Base-by-base conservation (phyloP, 2,329 filamentous ascomycete species). In the Penicillium sp. region DNA sequence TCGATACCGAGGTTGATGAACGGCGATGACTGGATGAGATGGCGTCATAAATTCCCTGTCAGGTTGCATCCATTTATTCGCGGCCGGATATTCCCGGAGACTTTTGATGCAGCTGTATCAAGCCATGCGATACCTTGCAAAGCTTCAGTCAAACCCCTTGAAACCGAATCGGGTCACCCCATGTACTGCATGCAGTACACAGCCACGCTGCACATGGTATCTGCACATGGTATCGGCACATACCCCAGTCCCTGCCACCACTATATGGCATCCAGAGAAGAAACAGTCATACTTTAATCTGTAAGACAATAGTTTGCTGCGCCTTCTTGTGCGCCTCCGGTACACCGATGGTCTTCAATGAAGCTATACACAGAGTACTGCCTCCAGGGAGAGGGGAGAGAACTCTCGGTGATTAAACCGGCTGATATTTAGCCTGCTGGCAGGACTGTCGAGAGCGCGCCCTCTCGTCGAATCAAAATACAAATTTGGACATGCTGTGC, bases 1-100 rank as follows among this genome's bases (percentile, higher is more conserved):
- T 57, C 35, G 67, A 67, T 12, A 66, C 58, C 9, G 62, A 66
- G 40, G 22, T 48, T n/a, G 64, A 65, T 14, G 56, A 61, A 37
- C 42, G 44, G 44, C 28, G 45, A 41, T 55, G 36, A 50, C 16
- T n/a, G 19, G 36, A 31, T 26, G 19, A 35, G 28, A 19, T 35
- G 31, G 31, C 31, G n/a, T 17, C 17, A 12, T 7, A 19, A 44
- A 1, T 19, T 51, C 14, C 6, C 31, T 28, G 26, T 50, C n/a
- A 25, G 17, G 16, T 41, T 33, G 28, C 26, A 53, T 40, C 35
- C 35, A 48, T 36, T 19, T 45, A 22, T 36, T 12, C 36, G 44
- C 28, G 12, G 16, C 16, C 26, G 17, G 33, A n/a, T 33, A 5
- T 36, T 14, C 12, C 51, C 41, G 41, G 41, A 33, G 47, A 19